Conservation (phyloP, 1,284 basidiomycete species). For the Agroathelia rolfsii region DNA sequence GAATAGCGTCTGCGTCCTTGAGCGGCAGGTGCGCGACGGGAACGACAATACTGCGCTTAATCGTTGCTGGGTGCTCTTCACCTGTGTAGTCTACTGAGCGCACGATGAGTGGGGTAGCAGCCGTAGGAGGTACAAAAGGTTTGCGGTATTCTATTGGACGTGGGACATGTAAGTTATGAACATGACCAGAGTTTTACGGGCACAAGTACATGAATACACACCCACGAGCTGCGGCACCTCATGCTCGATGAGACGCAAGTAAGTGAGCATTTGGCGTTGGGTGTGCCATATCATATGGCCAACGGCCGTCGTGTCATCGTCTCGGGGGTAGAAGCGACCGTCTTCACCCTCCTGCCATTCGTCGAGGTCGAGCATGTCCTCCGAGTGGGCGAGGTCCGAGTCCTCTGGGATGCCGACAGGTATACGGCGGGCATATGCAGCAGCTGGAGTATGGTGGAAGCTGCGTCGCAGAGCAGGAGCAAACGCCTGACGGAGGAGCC, state of each 20-base stretch:
- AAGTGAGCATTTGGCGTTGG: constrained; percentile 60
- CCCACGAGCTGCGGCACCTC: constrained; percentile 78
- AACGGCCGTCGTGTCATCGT: constrained; percentile 53
- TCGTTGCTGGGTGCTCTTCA: constrained; percentile 57
- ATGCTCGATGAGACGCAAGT: constrained; percentile 74
- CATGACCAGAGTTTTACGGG: constrained; percentile 11
- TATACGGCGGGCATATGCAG: constrained; percentile 26
- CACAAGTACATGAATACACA: constrained; percentile 27
- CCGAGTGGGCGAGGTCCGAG: no score
- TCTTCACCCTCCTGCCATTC: constrained; percentile 22
- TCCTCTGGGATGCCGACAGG: no score
- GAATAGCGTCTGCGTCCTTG: constrained; percentile 46
- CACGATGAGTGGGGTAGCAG: constrained; percentile 51
- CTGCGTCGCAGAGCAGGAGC: no score
- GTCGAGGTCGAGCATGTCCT: constrained; percentile 12
- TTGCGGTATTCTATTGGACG: constrained; percentile 56
- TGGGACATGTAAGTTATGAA: constrained; percentile 9
- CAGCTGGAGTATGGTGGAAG: constrained; percentile 21
- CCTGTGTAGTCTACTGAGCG: constrained; percentile 72
- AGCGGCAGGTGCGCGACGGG: constrained; percentile 67
- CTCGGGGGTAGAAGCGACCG: constrained; percentile 41
- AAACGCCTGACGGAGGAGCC: no score
- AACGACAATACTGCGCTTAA: constrained; percentile 64
- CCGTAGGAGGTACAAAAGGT: constrained; percentile 58
- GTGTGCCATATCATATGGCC: constrained; percentile 64